Conservation (phyloP, 129 eudicot species). For the Artemisia argyi region DNA sequence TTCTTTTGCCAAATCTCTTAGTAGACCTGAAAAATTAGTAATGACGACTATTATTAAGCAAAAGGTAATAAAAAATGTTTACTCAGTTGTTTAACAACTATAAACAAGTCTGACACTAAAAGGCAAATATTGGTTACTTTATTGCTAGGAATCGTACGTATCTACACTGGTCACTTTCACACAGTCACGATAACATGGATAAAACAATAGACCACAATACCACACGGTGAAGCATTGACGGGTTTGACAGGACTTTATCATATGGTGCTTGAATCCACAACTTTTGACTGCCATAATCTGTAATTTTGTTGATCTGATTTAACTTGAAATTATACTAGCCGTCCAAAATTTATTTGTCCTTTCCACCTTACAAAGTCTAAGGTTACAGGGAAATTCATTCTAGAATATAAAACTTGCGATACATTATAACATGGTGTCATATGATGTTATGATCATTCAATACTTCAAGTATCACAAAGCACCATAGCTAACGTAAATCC, state of each 20-base stretch:
- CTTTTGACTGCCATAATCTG: too few species aligned
- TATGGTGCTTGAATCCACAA: too few species aligned
- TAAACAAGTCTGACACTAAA: constrained; percentile 3
- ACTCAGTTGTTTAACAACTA: background rate
- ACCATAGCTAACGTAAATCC: constrained; percentile 1
- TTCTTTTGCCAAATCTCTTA: constrained; percentile 77
- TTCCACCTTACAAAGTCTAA: background rate
- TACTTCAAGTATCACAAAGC: background rate
- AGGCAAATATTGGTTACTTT: background rate
- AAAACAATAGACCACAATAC: too few species aligned
- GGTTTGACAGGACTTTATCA: too few species aligned
- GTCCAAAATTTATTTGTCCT: too few species aligned
- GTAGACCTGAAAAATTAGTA: constrained; percentile 68
- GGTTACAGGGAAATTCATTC: background rate
- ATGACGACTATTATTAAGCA: background rate
- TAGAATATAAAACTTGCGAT: background rate
- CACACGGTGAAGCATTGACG: too few species aligned
- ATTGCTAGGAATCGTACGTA: background rate
- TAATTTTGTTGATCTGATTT: too few species aligned
- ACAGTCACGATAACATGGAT: background rate
- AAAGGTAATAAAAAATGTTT: background rate
- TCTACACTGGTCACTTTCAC: background rate
- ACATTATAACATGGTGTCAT: too few species aligned
- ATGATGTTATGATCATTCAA: constrained; percentile 2
- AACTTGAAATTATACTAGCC: too few species aligned